A percentile compares a stretch with the other conserved stretches of the same genome.
Evolutionary conservation across 768 basidiomycete genomes (phyloP).

Genomic region (Suillus variegatus): DNA sequence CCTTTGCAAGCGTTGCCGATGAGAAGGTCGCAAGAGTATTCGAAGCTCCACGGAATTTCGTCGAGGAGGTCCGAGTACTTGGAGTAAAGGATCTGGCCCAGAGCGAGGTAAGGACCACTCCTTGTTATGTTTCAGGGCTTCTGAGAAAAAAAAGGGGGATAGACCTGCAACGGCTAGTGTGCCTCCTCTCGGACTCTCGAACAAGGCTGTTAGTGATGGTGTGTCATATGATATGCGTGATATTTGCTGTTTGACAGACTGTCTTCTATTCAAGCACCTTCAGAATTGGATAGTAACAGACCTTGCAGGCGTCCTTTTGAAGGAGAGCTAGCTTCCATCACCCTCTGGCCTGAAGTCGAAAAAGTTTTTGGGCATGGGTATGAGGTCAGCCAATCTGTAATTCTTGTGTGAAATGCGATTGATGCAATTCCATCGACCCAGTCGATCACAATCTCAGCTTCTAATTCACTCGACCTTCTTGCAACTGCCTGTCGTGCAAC

Average conservation of each 20-base stretch:
- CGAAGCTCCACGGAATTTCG: conserved; percentile 84
- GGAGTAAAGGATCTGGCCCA: conserved; percentile 48
- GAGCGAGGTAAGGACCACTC: conserved; percentile 44
- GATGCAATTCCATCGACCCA: conserved; percentile 29
- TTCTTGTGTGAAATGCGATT: neutral
- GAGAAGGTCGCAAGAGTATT: conserved; percentile 96
- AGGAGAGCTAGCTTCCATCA: conserved; percentile 82
- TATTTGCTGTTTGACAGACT: conserved; percentile 2
- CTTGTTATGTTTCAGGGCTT: neutral
- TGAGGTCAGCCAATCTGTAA: conserved; percentile 58
- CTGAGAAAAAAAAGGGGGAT: conserved; percentile 41
- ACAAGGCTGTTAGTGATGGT: conserved; percentile 85
- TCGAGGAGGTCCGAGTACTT: conserved; percentile 57
- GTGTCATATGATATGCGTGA: conserved; percentile 2
- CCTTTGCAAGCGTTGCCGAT: conserved; percentile 90
- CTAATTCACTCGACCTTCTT: conserved; percentile 65
- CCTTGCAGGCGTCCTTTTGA: conserved; percentile 69
- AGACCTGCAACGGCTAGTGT: conserved; percentile 84
- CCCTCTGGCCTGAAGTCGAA: conserved; percentile 95
- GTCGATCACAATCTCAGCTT: conserved; percentile 82
- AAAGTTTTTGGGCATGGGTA: conserved; percentile 99
- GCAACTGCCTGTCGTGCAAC: conserved; percentile 94
- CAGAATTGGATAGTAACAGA: conserved; percentile 17
- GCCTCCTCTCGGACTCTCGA: conserved; percentile 91
- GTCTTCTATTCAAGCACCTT: conserved; percentile 14